Evolutionary conservation across 2,329 filamentous ascomycete genomes (phyloP).

Genomic region (Fusarium sp.): DNA sequence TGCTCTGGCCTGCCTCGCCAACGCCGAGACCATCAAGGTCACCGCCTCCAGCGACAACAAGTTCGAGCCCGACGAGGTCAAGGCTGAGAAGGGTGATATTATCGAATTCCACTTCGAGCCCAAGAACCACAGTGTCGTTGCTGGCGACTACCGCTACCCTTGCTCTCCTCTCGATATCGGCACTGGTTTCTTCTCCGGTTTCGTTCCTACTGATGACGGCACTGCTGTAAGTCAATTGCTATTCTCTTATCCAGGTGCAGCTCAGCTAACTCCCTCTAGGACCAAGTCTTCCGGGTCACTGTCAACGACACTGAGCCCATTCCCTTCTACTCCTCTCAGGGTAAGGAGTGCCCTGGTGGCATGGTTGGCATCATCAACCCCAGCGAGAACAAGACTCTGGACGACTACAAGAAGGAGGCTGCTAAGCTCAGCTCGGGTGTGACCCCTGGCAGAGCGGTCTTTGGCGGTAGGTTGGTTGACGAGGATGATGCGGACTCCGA

Average conservation of each 20-base stretch:
- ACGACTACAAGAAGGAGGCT: constrained; percentile 48
- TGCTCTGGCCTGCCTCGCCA: constrained; percentile 41
- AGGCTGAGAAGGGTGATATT: constrained; percentile 49
- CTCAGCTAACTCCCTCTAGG: constrained; percentile 35
- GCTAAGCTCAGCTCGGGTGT: constrained; percentile 42
- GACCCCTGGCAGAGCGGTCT: constrained; percentile 40
- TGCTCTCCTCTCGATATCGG: constrained; percentile 49
- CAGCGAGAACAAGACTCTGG: constrained; percentile 44
- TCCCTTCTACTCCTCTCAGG: constrained; percentile 55
- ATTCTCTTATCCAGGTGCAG: neutral
- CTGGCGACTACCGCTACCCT: constrained; percentile 51
- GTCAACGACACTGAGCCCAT: constrained; percentile 49
- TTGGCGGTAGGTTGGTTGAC: constrained; percentile 47
- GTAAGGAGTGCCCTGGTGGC: constrained; percentile 51
- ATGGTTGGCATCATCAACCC: constrained; percentile 57
- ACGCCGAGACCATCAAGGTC: constrained; percentile 50
- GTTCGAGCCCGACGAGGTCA: constrained; percentile 50
- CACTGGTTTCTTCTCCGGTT: constrained; percentile 55
- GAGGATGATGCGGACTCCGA: constrained; percentile 32
- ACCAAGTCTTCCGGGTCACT: constrained; percentile 51
- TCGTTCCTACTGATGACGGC: constrained; percentile 44
- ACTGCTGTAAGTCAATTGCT: constrained; percentile 45
- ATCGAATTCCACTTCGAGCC: constrained; percentile 54
- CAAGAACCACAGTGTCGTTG: constrained; percentile 54
- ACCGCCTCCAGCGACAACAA: constrained; percentile 48